A percentile compares a stretch with the other conserved stretches of the same genome.
phyloP scores from a whole-genome alignment of 2,329 filamentous ascomycete species.

The Xylaria arbuscula region DNA sequence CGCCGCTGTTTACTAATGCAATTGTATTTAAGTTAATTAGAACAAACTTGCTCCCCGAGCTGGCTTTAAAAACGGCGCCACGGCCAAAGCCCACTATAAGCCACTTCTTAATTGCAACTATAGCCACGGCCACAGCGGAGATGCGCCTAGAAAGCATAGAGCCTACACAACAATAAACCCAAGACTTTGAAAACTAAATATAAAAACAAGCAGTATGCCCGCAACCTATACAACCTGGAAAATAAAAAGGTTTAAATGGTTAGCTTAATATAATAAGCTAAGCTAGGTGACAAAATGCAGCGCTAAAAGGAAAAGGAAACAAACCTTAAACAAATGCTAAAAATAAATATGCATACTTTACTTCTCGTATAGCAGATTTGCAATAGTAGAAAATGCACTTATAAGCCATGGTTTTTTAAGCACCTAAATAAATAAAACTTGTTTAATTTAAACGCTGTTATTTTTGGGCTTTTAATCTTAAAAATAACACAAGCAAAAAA shows the following conservation, averaged over 20 bases:
- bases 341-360: neutral
- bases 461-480: too few species aligned
- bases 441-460: too few species aligned
- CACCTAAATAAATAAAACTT: too few species aligned
- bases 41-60: slow-evolving; percentile 23
- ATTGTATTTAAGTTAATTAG: slow-evolving; percentile 15
- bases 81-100: slow-evolving; percentile 17
- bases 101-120: slow-evolving; percentile 19
- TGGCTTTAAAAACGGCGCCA: slow-evolving; percentile 19
- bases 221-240: neutral
- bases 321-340: neutral
- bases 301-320: neutral
- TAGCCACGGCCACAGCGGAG: neutral
- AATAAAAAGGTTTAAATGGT: neutral
- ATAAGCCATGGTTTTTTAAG: too few species aligned
- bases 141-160: neutral
- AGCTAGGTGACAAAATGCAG: neutral
- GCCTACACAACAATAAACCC: slow-evolving; percentile 2
- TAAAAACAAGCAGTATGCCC: neutral
- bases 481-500: too few species aligned
- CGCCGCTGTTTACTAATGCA: too few species aligned
- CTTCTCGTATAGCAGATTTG: slow-evolving; percentile 1
- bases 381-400: too few species aligned
- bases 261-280: neutral
- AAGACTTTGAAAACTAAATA: neutral